A percentile compares a stretch with the other conserved stretches of the same genome.
These are phyloP conservation scores for Ceratobasidium sp. DNA, from an alignment of 1,284 basidiomycete genomes.

Conservation along the genomic window DNA sequence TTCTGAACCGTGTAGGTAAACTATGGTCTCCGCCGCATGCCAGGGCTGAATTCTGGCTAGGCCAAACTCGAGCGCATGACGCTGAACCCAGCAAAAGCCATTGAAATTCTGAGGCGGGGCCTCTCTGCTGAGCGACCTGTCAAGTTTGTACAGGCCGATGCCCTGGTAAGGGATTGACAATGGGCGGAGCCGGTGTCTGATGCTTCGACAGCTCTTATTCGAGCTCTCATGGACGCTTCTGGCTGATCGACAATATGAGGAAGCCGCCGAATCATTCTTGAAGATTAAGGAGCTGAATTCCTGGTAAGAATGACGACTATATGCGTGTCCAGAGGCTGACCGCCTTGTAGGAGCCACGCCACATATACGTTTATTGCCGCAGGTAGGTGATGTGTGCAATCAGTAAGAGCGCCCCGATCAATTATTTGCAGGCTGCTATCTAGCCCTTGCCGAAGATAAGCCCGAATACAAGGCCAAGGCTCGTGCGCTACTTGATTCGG, in stretches of 20 bases:
- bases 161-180: slow-evolving; percentile 56
- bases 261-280: slow-evolving; percentile 70
- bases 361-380: slow-evolving; percentile 79
- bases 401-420: slow-evolving; percentile 37
- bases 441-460: slow-evolving; percentile 54
- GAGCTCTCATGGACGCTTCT: slow-evolving; percentile 79
- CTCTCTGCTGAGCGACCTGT: slow-evolving; percentile 59
- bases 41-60: slow-evolving; percentile 48
- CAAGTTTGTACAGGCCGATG: slow-evolving; percentile 72
- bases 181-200: background rate
- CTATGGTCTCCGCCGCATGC: background rate
- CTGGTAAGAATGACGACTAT: slow-evolving; percentile 56
- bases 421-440: slow-evolving; percentile 59
- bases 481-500: slow-evolving; percentile 63
- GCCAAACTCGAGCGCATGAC: slow-evolving; percentile 78
- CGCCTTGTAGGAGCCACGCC: slow-evolving; percentile 64
- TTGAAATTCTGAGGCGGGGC: slow-evolving; percentile 64
- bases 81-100: slow-evolving; percentile 65
- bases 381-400: slow-evolving; percentile 50
- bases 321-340: background rate
- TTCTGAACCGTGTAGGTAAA: slow-evolving; percentile 65
- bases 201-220: slow-evolving; percentile 63
- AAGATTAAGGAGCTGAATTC: slow-evolving; percentile 68
- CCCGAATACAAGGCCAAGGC: slow-evolving; percentile 56
- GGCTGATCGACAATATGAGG: slow-evolving; percentile 65